phyloP scores from a whole-genome alignment of 495 filamentous ascomycete species.

The Amniculicola lignicola region DNA sequence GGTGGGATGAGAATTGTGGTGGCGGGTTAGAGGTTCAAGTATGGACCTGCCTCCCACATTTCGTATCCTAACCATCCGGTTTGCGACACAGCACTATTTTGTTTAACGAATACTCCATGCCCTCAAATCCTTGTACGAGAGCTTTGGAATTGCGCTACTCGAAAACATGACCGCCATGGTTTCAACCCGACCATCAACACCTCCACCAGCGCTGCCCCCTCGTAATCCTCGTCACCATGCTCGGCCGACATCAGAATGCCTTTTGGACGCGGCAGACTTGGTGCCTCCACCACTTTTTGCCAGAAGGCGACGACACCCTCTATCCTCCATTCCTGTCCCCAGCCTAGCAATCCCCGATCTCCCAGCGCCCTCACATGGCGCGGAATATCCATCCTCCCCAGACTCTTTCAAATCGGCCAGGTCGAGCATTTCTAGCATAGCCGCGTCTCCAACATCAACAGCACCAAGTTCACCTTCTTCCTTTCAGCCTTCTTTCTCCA shows the following conservation, averaged over 20 bases:
- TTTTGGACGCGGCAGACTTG: neutral
- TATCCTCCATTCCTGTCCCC: neutral
- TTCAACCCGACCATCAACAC: too few species aligned
- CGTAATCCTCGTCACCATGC: neutral
- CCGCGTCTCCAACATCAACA: slow-evolving; percentile 9
- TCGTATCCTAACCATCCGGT: too few species aligned
- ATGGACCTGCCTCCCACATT: too few species aligned
- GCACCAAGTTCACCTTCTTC: slow-evolving; percentile 7
- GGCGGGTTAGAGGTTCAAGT: too few species aligned
- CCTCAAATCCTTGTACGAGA: too few species aligned
- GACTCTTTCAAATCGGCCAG: neutral
- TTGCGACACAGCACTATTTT: too few species aligned
- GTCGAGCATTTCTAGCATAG: neutral
- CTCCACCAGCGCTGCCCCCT: neutral
- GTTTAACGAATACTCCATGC: too few species aligned
- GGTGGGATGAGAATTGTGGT: too few species aligned
- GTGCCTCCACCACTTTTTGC: slow-evolving; percentile 13
- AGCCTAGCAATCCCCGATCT: neutral
- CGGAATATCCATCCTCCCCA: neutral
- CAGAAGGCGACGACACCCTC: neutral
- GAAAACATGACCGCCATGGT: too few species aligned
- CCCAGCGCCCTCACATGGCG: neutral
- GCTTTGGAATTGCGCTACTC: too few species aligned
- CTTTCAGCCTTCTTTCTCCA: neutral
- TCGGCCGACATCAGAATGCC: neutral